Evolutionary conservation across 2,329 filamentous ascomycete species (phyloP).

Genomic region (Fusarium buharicum): DNA sequence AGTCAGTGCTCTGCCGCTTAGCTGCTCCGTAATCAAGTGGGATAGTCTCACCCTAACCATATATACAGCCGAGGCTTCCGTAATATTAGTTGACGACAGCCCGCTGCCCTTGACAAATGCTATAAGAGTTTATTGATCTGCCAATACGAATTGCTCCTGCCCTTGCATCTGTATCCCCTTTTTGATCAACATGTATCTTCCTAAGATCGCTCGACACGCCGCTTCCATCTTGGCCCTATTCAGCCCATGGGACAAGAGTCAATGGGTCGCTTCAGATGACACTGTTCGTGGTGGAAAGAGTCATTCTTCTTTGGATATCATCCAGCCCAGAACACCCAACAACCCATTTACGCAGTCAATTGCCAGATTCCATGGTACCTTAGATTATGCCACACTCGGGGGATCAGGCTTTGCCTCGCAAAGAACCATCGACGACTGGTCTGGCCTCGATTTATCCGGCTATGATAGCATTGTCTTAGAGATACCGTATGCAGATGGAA

Average conservation of each 20-base stretch:
- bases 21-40: neutral
- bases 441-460: conserved; percentile 5
- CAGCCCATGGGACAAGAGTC: conserved; percentile 12
- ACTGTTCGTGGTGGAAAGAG: conserved; percentile 6
- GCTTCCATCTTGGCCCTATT: conserved; percentile 4
- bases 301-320: conserved; percentile 1
- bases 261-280: conserved; percentile 11
- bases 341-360: neutral
- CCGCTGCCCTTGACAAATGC: neutral
- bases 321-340: neutral
- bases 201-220: neutral
- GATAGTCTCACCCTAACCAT: neutral
- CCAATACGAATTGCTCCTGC: no score
- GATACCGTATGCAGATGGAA: conserved; percentile 7
- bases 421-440: conserved; percentile 5
- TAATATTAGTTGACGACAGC: neutral
- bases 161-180: neutral
- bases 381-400: conserved; percentile 5
- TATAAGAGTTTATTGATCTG: neutral
- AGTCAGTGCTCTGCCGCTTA: no score
- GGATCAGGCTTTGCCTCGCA: conserved; percentile 11
- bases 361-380: conserved; percentile 1
- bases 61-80: neutral
- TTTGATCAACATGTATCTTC: neutral
- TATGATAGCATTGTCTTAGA: conserved; percentile 6